Conservation (phyloP, 1,284 basidiomycete genomes). For the Wolfiporia cocos region DNA sequence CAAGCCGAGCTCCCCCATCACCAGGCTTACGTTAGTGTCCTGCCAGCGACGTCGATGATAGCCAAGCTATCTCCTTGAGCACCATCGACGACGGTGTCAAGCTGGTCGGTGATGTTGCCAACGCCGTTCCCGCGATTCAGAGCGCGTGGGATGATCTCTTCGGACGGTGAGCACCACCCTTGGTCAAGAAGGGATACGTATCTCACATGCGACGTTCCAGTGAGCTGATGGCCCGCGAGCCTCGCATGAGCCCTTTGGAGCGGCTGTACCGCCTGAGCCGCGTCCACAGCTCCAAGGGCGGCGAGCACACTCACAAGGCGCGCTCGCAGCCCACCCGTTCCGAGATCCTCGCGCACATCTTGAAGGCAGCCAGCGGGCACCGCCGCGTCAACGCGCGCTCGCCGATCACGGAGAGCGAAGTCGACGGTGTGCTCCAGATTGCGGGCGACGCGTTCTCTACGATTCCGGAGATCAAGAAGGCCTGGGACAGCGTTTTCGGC, state of each 20-base stretch:
- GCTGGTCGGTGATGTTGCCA: neutral
- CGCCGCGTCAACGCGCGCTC: neutral
- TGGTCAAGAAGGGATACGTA: too few species aligned
- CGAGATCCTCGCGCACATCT: too few species aligned
- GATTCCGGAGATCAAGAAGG: neutral
- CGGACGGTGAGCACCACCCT: neutral
- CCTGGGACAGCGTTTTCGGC: neutral
- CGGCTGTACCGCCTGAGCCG: neutral
- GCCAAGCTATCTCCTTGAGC: neutral
- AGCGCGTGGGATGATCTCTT: conserved; percentile 1
- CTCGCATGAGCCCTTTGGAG: neutral
- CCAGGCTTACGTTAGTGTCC: too few species aligned
- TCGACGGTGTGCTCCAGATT: neutral
- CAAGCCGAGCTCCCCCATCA: too few species aligned
- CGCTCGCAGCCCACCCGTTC: too few species aligned
- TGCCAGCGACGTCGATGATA: neutral
- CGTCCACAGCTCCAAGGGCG: neutral
- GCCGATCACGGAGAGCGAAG: neutral
- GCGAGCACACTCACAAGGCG: neutral
- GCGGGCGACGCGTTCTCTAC: neutral
- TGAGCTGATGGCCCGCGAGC: neutral
- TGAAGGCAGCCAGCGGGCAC: too few species aligned
- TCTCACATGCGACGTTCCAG: too few species aligned
- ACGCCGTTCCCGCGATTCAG: neutral
- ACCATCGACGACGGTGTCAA: conserved; percentile 1